Evolutionary conservation across 805 yeast genomes (phyloP).

Genomic region (Kodamaea jinghongensis): DNA sequence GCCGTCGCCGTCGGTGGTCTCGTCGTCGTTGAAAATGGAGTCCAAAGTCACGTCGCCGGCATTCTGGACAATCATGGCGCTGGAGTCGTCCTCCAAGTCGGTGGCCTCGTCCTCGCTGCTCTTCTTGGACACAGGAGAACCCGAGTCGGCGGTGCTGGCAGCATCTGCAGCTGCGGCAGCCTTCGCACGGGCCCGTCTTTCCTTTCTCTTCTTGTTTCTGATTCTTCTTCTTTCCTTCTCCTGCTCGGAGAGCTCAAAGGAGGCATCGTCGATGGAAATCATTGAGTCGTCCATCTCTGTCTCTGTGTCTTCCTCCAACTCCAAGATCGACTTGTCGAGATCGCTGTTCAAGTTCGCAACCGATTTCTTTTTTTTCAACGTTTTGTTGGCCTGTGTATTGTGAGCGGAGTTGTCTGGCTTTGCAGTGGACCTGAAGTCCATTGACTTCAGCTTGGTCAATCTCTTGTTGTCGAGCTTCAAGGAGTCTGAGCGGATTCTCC

Average conservation of each 20-base stretch:
- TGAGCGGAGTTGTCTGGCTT: slow-evolving; percentile 1
- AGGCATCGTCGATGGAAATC: slow-evolving; percentile 8
- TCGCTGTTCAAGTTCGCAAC: slow-evolving; percentile 1
- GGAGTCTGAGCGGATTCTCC: slow-evolving; percentile 11
- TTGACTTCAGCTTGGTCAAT: slow-evolving; percentile 13
- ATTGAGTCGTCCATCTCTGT: slow-evolving; percentile 13
- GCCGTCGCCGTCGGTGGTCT: slow-evolving; percentile 11
- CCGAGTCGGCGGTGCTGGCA: background rate
- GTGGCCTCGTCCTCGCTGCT: slow-evolving; percentile 4
- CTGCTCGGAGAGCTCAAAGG: slow-evolving; percentile 9
- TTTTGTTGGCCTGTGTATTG: background rate
- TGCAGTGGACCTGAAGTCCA: slow-evolving; percentile 9
- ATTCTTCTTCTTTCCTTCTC: slow-evolving; percentile 15
- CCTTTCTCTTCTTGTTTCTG: slow-evolving; percentile 17
- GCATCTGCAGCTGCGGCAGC: slow-evolving; percentile 4
- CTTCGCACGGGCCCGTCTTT: slow-evolving; percentile 15
- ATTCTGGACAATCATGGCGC: background rate
- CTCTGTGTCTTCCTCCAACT: slow-evolving; percentile 11
- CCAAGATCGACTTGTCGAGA: slow-evolving; percentile 4
- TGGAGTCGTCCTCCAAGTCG: slow-evolving; percentile 4
- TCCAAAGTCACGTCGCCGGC: slow-evolving; percentile 10
- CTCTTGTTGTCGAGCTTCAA: slow-evolving; percentile 5
- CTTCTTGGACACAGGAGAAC: background rate
- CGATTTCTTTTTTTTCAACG: slow-evolving; percentile 9
- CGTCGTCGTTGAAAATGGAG: slow-evolving; percentile 13